Base-by-base conservation (phyloP, 1,284 basidiomycete genomes). In the Melampsora larici-populina region DNA sequence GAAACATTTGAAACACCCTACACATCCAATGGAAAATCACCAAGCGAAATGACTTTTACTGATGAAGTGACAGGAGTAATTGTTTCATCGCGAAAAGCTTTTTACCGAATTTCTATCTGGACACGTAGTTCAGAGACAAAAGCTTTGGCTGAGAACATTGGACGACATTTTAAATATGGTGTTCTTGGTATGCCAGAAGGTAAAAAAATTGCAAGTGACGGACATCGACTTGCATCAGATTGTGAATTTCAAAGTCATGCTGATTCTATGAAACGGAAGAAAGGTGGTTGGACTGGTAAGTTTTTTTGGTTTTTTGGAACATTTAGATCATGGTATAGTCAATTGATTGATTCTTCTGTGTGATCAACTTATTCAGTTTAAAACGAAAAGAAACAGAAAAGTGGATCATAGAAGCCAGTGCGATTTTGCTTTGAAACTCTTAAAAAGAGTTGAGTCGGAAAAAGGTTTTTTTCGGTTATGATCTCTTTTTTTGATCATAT, bases 81-180 rank as follows among this genome's bases (percentile, higher is more conserved):
- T 82, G 90, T 98, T 77, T 94, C 92, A 18, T 91, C 92, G 66
- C 90, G 96, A 79, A 92, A 93, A 75, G 92, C 94, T 84, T 98
- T 98, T 85, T 99, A 94, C 87, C 91, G 96, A 72, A 86, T 99
- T 81, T 93, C 93, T 78, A 94, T 99, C 86, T 98, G 96, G 96
- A 98, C 96, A 66, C 89, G 95, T 69, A 81, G 81, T 36, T 80
- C 84, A 2, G 83, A 84, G 60, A 81, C 82, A 33, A 86, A 90
- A 70, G 91, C 92, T 8, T 81, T 36, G 83, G 84, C 70, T 82
- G 85, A 65, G 88, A 89, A 87, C 65, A 88, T 92, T 71, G 90
- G 90, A 29, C 86, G 87, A 80, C 91, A 96, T 85, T 97, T 98
- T 88, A 99, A 99, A 87, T 90, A 87, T 78, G 89, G 86, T 78